Percentiles rank a stretch among this genome's conserved stretches.
phyloP scores from a whole-genome alignment of 2,329 filamentous ascomycete species.

The Trichoderma sp. region DNA sequence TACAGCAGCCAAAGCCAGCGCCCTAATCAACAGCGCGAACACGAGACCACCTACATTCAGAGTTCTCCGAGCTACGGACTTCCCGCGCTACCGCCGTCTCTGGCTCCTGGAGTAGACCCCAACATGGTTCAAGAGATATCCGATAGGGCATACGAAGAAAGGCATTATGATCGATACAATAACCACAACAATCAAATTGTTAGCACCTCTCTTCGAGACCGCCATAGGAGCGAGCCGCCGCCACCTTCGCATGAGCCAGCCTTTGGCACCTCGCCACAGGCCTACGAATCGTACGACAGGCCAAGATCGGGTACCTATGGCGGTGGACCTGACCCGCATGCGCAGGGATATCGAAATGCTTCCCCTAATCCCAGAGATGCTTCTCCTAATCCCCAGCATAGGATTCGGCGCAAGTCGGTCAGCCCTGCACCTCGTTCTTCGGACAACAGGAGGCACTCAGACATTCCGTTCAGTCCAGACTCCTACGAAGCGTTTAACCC shows the following conservation, averaged over 20 bases:
- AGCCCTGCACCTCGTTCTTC: conserved; percentile 64
- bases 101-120: conserved; percentile 64
- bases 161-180: conserved; percentile 49
- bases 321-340: conserved; percentile 33
- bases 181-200: conserved; percentile 41
- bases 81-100: conserved; percentile 55
- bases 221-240: conserved; percentile 38
- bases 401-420: conserved; percentile 69
- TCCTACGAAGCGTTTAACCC: conserved; percentile 75
- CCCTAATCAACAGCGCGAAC: conserved; percentile 37
- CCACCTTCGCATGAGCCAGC: conserved; percentile 31
- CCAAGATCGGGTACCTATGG: conserved; percentile 43
- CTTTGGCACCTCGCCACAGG: conserved; percentile 33
- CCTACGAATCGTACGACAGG: conserved; percentile 47
- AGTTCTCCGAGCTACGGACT: conserved; percentile 42
- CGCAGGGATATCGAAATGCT: conserved; percentile 32
- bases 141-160: conserved; percentile 58
- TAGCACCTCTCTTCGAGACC: conserved; percentile 46
- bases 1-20: conserved; percentile 37
- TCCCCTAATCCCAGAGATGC: conserved; percentile 30
- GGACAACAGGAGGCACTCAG: conserved; percentile 55
- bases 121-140: conserved; percentile 57
- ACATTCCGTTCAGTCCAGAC: conserved; percentile 72
- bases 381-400: conserved; percentile 46
- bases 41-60: conserved; percentile 38